Conservation (phyloP, 768 basidiomycete species). For the Pleurotus pulmonarius region DNA sequence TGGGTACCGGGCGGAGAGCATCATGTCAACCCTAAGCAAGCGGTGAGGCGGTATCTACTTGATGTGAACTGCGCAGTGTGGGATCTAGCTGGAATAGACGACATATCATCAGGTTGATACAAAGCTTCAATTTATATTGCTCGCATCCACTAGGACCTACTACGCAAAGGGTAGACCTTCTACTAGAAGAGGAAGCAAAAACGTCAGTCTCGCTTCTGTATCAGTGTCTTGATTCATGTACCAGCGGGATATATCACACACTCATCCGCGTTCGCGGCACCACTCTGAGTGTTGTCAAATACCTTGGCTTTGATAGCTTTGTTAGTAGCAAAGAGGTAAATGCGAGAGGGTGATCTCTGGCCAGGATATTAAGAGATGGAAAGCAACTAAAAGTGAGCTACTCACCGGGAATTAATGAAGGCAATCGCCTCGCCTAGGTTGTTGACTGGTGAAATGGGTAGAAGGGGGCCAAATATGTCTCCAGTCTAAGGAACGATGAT, state of each 20-base stretch:
- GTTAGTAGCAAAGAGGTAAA: constrained; percentile 75
- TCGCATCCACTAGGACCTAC: constrained; percentile 69
- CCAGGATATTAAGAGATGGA: neutral
- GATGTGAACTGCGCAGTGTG: constrained; percentile 64
- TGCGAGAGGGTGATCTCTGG: constrained; percentile 69
- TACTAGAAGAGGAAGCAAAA: constrained; percentile 23
- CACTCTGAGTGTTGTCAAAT: constrained; percentile 66
- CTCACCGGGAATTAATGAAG: constrained; percentile 58
- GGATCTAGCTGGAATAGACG: constrained; percentile 43
- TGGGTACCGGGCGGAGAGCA: constrained; percentile 55
- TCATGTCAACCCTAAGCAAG: constrained; percentile 40
- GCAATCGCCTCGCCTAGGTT: constrained; percentile 67
- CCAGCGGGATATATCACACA: constrained; percentile 54
- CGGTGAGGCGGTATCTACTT: constrained; percentile 13
- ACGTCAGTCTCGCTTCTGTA: too few relatives aligned
- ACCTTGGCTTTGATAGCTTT: constrained; percentile 61
- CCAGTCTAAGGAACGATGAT: constrained; percentile 32
- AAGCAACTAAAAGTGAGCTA: neutral
- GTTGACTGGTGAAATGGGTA: constrained; percentile 71
- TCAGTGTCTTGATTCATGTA: constrained; percentile 22
- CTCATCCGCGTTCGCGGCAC: constrained; percentile 69
- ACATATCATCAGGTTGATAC: neutral
- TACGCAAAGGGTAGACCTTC: constrained; percentile 71
- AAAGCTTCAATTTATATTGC: constrained; percentile 14
- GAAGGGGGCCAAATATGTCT: constrained; percentile 81